Evolutionary conservation across 306 rosid species (phyloP).

Genomic region (Cucumis sativus): DNA sequence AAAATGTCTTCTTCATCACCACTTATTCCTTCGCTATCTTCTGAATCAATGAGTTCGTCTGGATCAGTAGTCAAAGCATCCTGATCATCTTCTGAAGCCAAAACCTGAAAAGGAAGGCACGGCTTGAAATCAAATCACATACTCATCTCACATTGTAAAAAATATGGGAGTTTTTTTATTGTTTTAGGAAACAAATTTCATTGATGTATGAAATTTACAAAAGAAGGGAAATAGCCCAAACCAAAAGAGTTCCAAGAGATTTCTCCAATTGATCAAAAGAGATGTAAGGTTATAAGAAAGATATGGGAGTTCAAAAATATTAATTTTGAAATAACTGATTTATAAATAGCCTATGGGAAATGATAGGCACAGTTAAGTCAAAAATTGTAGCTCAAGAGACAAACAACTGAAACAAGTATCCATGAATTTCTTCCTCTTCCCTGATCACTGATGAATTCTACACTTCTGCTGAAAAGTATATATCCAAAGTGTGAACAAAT

Average conservation of each 20-base stretch:
- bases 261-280: too few relatives aligned
- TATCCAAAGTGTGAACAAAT: not conserved
- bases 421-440: not conserved
- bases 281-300: too few relatives aligned
- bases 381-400: not conserved
- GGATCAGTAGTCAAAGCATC: constrained; percentile 99
- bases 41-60: constrained; percentile 86
- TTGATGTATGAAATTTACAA: too few relatives aligned
- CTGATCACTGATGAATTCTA: not conserved
- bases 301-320: not conserved
- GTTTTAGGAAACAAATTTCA: too few relatives aligned
- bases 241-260: too few relatives aligned
- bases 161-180: not conserved
- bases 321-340: not conserved
- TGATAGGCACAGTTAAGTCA: not conserved
- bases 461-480: not conserved
- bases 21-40: constrained; percentile 93
- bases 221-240: too few relatives aligned
- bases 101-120: constrained; percentile 41
- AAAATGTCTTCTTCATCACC: constrained; percentile 98
- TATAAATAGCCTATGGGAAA: not conserved
- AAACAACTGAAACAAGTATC: not conserved
- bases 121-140: constrained; percentile 12
- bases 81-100: constrained; percentile 93
- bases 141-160: constrained; percentile 9